Base-by-base conservation (phyloP, 2,329 filamentous ascomycete genomes). In the Aureobasidium sp. region DNA sequence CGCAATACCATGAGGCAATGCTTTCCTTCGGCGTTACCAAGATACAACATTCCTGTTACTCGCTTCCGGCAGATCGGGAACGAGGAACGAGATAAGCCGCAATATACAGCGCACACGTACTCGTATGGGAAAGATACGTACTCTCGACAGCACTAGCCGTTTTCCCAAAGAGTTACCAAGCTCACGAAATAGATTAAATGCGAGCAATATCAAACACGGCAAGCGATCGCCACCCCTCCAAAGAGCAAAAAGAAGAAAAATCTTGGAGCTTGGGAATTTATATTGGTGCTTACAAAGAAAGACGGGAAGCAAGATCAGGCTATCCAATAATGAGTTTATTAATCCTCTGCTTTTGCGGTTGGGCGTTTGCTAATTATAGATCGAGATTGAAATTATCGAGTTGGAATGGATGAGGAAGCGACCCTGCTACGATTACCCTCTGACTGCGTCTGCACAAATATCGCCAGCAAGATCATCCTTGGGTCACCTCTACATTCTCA, bases 261-360 rank as follows among this genome's bases (percentile, higher is more conserved):
- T 9, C 50, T 54, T 54, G 50, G 47, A 41, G 36, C 36, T 54
- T 54, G 36, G 50, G 50, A 42, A n/a, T 32, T 49, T 54, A 54
- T 54, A 54, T 54, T 54, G 50, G 21, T 39, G 34, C 36, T 54
- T 54, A 41, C 36, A 21, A 54, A 54, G 36, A 54, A 21, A 21
- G 21, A 21, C 36, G 25, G 32, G 34, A 51, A 41, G 32, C 21
- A 25, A 41, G 41, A 21, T 21, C 27, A 39, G 50, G 50, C 25
- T 27, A 27, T 21, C n/a, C 49, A 53, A 37, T 32, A 6, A 51
- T 51, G 3, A 16, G 16, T 13, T 29, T 29, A 16, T 9, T 39
- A 37, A 10, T 29, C n/a, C 8, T n/a, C 10, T 32, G 27, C 5
- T 10, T 16, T n/a, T 21, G 27, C n/a, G 50, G 41, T 29, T 32